Base-by-base conservation (phyloP, 192 early-diverging fungal genomes). In the Podila horticola region DNA sequence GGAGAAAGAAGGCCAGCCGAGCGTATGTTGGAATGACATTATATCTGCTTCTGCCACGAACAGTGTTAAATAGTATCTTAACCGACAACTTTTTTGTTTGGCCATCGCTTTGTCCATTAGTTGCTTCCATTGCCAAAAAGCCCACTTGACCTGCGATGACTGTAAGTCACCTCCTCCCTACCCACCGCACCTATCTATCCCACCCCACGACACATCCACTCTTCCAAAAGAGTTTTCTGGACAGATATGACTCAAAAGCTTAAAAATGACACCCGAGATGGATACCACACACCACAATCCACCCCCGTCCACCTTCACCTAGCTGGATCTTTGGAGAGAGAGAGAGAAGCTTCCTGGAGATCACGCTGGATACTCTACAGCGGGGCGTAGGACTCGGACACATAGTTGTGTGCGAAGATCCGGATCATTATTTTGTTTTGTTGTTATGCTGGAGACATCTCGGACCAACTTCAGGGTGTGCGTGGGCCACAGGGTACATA, bases 91-190 rank as follows among this genome's bases (percentile, higher is more conserved):
- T 24, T 57, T 50, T 38, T 24, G 0, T 34, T 28, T 62, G 26
- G n/a, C 52, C 58, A 15, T 67, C 15, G 63, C 19, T 17, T 52
- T 69, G 28, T 51, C 48, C 51, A 24, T 12, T 81, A 81, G 77
- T 72, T 94, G 92, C 72, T 89, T 87, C 62, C 91, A 93, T 79
- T 94, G 92, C 72, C 92, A 94, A 74, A 90, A 88, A 75, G 90
- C 91, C 34, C 92, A 93, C 75, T 83, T 93, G 51, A 93, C 92
- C 59, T 93, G 92, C 62, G 92, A 91, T 69, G 90, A 91, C 65
- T 86, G 89, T 91, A 85, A 86, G 87, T 81, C 17, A 49, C 17
- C 51, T 13, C 38, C 30, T 48, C 45, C 15, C 5, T n/a, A 13
- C 24, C n/a, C 58, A 36, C 33, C 55, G 33, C 73, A 67, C 58